Evolutionary conservation across 2,329 filamentous ascomycete species (phyloP), one percentile per base, ranked within the genome.

Genomic region (Didymella sp.): DNA sequence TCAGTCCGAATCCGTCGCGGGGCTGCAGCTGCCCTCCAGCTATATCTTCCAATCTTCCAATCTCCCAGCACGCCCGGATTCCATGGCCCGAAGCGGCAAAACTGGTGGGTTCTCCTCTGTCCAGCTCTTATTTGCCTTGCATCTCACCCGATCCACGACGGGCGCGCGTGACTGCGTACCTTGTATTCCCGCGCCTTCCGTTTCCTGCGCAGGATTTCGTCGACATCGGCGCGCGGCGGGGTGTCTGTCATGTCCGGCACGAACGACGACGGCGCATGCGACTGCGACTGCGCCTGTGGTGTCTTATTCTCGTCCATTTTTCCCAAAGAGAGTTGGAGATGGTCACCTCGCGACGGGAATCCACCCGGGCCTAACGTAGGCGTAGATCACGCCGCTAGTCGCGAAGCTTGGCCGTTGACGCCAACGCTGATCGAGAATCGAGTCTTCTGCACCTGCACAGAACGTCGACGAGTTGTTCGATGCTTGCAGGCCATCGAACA

Each of bases 131-230:
- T 41, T 31, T 37, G 37, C 47, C 4, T 8, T 31, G 6, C 27
- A 17, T 46, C n/a, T 13, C 22, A 9, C 3, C 24, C 17, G n/a
- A 13, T 38, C 35, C 9, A 30, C 35, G 42, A 31, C 47, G 42
- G 17, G 19, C 28, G 43, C 54, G 54, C 54, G 43, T 48, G 42
- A 38, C 21, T 48, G 48, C 72, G 56, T 66, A 75, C 74, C 73
- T 82, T 82, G 73, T 82, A 81, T 70, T 82, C 80, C 27, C 80
- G 72, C 42, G 80, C 80, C 63, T 82, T 82, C 42, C 80, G 73
- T 71, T 82, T 82, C 64, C 79, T 73, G 21, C 79, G 73, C 64
- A 82, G 63, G 35, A 81, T 80, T 62, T 81, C 79, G 68, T 82
- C 79, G 54, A 82, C 80, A 51, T 81, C 79, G 48, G 76, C 71